Conservation (phyloP, 179 eudicot genomes). For the Beta corolliflora region DNA sequence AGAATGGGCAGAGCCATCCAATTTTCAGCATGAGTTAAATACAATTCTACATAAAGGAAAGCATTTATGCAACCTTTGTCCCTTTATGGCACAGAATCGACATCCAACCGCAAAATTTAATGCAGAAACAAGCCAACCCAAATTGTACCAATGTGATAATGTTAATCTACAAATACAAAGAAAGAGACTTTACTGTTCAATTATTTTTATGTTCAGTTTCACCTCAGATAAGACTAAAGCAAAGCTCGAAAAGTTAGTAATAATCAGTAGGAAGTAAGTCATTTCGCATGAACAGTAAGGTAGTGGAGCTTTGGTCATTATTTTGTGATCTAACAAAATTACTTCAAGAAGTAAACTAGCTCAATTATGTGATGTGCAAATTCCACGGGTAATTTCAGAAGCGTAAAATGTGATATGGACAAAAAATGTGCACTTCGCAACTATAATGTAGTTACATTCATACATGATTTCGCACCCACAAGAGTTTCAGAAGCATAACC, state of each 20-base stretch:
- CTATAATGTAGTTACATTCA: not conserved
- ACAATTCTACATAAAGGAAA: not conserved
- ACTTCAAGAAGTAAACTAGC: not conserved
- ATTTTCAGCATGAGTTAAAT: slow-evolving; percentile 7
- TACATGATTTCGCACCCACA: not conserved
- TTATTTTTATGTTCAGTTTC: not conserved
- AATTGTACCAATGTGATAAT: not conserved
- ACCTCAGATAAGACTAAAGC: slow-evolving; percentile 8
- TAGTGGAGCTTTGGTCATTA: not conserved
- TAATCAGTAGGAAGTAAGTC: not conserved
- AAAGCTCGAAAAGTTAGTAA: not conserved
- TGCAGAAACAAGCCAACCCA: slow-evolving; percentile 9
- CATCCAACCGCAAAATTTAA: slow-evolving; percentile 26
- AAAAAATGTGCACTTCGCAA: not conserved
- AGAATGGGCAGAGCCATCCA: not conserved
- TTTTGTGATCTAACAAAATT: not conserved
- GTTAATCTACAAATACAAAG: not conserved
- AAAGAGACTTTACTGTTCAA: slow-evolving; percentile 3
- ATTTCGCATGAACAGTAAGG: slow-evolving; percentile 6
- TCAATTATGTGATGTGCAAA: not conserved
- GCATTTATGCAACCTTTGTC: slow-evolving; percentile 20
- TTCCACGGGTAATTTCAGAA: not conserved
- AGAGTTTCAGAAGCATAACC: not conserved
- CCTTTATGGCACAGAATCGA: not conserved
- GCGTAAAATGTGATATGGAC: not conserved